Conservation (phyloP, 164 flowering plant genomes). For the Macadamia tetraphylla region DNA sequence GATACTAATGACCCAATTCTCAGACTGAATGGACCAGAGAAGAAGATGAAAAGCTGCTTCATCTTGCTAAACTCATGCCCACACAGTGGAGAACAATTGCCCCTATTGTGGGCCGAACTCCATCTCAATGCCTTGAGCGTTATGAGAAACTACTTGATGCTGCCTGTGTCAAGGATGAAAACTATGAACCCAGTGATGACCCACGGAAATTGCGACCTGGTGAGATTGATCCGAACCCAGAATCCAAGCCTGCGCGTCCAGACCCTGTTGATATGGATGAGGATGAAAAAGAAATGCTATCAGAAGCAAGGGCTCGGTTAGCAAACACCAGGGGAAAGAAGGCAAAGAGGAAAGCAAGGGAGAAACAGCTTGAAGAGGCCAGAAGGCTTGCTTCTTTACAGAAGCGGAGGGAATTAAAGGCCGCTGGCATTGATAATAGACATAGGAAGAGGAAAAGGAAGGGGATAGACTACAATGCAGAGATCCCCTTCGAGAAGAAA, state of each 20-base stretch:
- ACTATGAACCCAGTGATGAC: constrained; percentile 87
- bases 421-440: constrained; percentile 86
- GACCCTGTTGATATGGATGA: constrained; percentile 99
- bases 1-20: constrained; percentile 9
- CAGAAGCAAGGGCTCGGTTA: constrained; percentile 91
- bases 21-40: constrained; percentile 99
- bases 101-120: constrained; percentile 89
- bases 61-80: constrained; percentile 97
- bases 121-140: constrained; percentile 95
- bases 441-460: constrained; percentile 79
- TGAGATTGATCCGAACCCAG: constrained; percentile 97
- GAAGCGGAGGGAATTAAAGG: constrained; percentile 92
- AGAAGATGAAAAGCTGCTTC: constrained; percentile 95
- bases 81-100: constrained; percentile 98
- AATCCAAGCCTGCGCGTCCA: constrained; percentile 97
- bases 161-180: constrained; percentile 92
- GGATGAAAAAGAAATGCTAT: constrained; percentile 99
- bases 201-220: constrained; percentile 94
- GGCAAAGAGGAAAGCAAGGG: constrained; percentile 96
- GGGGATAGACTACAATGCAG: constrained; percentile 96
- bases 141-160: constrained; percentile 97
- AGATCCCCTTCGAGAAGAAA: constrained; percentile 96
- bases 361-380: constrained; percentile 98
- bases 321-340: constrained; percentile 97
- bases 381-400: constrained; percentile 96